Evolutionary conservation across 768 basidiomycete species (phyloP), one percentile per base, ranked within the genome.

Genomic region (Zangia roseola): DNA sequence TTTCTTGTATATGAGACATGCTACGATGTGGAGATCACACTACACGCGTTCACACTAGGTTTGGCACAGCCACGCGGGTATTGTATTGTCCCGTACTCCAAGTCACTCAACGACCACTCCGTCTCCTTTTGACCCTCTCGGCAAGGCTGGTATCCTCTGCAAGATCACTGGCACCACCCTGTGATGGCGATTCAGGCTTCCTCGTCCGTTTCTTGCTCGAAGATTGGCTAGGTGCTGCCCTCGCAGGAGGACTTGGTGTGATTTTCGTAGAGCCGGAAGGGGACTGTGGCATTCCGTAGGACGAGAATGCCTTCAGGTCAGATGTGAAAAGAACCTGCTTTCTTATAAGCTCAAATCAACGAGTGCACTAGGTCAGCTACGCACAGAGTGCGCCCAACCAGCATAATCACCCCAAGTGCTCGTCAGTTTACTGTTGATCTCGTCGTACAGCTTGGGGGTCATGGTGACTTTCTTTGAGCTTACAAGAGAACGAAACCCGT

Each of bases 311-410:
- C 56, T 84, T 87, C 25, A 89, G 67, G 56, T 89, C 88, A 8
- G 88, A 78, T 2, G 88, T 87, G 52, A 89, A 89, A 26, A 89
- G 68, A 7, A 89, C 82, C 86, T 88, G 50, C 7, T 24, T 28
- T 40, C 6, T 16, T 16, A 17, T 59, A 42, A 54, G 23, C 12
- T 36, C 45, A 16, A 26, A 17, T 19, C 14, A 12, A 16, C 42
- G 37, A 23, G 21, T 7, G 37, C 5, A 13, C 26, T n/a, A n/a
- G n/a, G 8, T 43, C 20, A 45, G 49, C 24, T 12, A 66, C 79
- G 40, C 50, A 91, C 91, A 1, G 86, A 82, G 63, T 95, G 94
- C 0, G 88, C 88, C 93, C 93, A 95, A 16, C 94, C 93, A 5
- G 91, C 91, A 61, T 87, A 83, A 2, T 82, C 74, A 9, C 91